Conservation (phyloP, 2,329 filamentous ascomycete species). For the Aureobasidium sp. region DNA sequence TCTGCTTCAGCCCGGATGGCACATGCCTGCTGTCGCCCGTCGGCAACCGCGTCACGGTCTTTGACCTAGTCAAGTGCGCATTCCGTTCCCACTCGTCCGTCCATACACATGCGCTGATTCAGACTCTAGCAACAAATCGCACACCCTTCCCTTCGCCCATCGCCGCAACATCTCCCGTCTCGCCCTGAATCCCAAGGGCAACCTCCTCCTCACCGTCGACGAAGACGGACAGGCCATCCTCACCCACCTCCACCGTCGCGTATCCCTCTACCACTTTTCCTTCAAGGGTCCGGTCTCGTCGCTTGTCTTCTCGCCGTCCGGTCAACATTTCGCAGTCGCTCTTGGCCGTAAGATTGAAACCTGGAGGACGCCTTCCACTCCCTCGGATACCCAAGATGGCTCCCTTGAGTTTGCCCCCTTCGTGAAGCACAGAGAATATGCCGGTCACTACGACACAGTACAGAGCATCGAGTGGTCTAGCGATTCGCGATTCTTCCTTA, state of each 20-base stretch:
- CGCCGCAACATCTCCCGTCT: slow-evolving; percentile 86
- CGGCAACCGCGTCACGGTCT: slow-evolving; percentile 89
- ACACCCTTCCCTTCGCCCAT: slow-evolving; percentile 82
- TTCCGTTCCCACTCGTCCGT: not conserved
- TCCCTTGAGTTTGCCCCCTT: slow-evolving; percentile 94
- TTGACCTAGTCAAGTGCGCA: slow-evolving; percentile 84
- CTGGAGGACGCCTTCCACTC: slow-evolving; percentile 90
- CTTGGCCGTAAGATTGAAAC: slow-evolving; percentile 83
- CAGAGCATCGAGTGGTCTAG: slow-evolving; percentile 87
- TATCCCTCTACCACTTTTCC: slow-evolving; percentile 91
- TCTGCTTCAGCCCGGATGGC: slow-evolving; percentile 93
- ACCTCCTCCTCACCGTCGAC: slow-evolving; percentile 86
- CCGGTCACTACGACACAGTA: slow-evolving; percentile 81
- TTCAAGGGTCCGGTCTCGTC: slow-evolving; percentile 76
- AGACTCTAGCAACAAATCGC: slow-evolving; percentile 65
- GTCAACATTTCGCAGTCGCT: slow-evolving; percentile 81
- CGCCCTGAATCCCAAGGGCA: slow-evolving; percentile 80
- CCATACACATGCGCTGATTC: not conserved
- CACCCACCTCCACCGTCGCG: slow-evolving; percentile 77
- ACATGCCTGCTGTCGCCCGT: slow-evolving; percentile 93
- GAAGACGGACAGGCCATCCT: slow-evolving; percentile 90
- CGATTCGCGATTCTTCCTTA: slow-evolving; percentile 93
- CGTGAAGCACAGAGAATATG: slow-evolving; percentile 74
- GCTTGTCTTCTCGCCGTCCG: slow-evolving; percentile 83
- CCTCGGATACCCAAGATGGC: slow-evolving; percentile 60